Evolutionary conservation across 345 rosid species (phyloP), one percentile per base, ranked within the genome.

Genomic region (Psidium guajava): DNA sequence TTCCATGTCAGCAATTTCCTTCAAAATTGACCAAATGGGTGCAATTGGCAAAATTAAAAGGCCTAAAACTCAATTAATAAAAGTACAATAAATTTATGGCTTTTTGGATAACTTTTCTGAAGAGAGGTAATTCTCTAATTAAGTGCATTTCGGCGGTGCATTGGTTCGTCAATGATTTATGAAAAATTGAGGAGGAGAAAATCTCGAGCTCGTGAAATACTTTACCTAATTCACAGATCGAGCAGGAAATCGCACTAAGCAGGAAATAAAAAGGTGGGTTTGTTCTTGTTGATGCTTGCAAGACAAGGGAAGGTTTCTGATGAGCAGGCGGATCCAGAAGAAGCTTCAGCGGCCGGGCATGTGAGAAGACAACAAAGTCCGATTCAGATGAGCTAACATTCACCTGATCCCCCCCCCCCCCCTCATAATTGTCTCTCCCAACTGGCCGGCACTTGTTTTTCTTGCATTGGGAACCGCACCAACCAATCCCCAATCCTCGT

Each of bases 21-120:
- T 5, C 8, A 44, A 44, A 44, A 44, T 44, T 44, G 47, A 8
- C 47, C 47, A 44, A 8, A 44, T 44, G 7, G 47, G 6, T 1
- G 8, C 47, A 44, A 50, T 50, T 11, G 52, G 3, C 4, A 11
- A 50, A 50, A 11, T 50, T 50, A 50, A 50, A 50, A 10, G 14
- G 4, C 11, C 11, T 50, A 11, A 0, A 0, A 0, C 4, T 11
- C 52, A 11, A 50, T 50, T 11, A 4, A 2, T 0, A 50, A 11
- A 50, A 50, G 3, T 49, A 12, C 51, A 49, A 49, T 49, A 49
- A 47, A 9, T 47, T 5, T 8, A 8, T 1, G 11, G 8, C 2
- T 8, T 47, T 47, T 8, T 47, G 11, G 1, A 8, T 10, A 47
- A 47, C 8, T 47, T 47, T 47, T 47, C 50, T 47, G 1, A 8